Evolutionary conservation across 1,284 basidiomycete genomes (phyloP), one percentile per base, ranked within the genome.

Genomic region (Binderoboletus segoi): DNA sequence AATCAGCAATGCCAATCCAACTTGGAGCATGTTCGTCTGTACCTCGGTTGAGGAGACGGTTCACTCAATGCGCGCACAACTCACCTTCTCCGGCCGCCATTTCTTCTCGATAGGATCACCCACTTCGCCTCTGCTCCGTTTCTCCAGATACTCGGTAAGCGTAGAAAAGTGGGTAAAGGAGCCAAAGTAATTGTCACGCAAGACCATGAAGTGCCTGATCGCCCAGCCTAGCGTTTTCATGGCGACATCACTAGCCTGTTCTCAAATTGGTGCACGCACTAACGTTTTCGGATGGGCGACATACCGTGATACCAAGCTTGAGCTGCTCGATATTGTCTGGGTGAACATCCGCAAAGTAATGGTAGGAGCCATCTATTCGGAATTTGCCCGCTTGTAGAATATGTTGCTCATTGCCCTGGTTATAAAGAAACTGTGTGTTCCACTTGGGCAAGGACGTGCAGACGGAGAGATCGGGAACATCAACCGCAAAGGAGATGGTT

Each of bases 131-230:
- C 75, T 78, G 51, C 77, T 80, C 28, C 83, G 81, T 69, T 86
- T 89, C 53, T 87, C 83, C 51, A 94, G 76, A 68, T 92, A 95
- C 74, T 97, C 95, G 30, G 82, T 82, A 49, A 93, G 79, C 0
- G 93, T 96, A 8, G 87, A 87, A 67, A 94, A 97, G 64, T 95
- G 91, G 1, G 94, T 96, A 72, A 95, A 97, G 5, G 83, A 82
- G 20, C 95, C 95, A 55, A 96, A 86, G 71, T 97, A 97, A 70
- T 97, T 96, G 64, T 96, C 93, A 53, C 89, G 85, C 51, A 96
- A 67, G 46, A 89, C 85, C 85, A 98, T 90, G 63, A 95, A 79
- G 65, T 93, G 86, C 33, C 94, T 85, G 54, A 95, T 82, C 0
- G 86, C 86, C 93, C 94, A 96, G 20, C 94, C 94, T 48, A 94